phyloP scores from a whole-genome alignment of 495 filamentous ascomycete genomes.

The Penicillium steckii region DNA sequence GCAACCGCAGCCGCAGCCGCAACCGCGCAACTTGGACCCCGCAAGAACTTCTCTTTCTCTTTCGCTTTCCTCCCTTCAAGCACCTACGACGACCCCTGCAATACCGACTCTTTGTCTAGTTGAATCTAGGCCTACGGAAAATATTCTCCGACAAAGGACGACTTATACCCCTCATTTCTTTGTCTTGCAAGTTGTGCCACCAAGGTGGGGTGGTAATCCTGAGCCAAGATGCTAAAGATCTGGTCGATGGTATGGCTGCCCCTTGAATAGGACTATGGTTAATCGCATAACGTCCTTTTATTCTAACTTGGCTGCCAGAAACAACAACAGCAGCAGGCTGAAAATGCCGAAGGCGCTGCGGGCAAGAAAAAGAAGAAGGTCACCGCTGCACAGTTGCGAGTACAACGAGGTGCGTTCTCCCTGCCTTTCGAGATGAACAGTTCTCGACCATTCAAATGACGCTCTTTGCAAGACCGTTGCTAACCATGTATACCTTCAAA shows the following conservation, averaged over 20 bases:
- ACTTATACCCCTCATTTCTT: not conserved
- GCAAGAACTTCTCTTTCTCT: conserved; percentile 5
- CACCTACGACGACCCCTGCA: no score
- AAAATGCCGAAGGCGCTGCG: conserved; percentile 75
- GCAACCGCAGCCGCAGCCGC: not conserved
- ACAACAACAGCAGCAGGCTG: conserved; percentile 86
- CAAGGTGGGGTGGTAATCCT: conserved; percentile 25
- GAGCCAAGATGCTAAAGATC: conserved; percentile 89
- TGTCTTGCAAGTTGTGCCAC: conserved; percentile 5
- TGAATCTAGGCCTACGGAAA: not conserved
- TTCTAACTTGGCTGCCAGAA: conserved; percentile 55
- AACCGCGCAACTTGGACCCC: conserved; percentile 2
- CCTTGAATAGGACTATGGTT: no score
- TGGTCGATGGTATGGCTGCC: conserved; percentile 85
- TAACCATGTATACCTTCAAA: not conserved
- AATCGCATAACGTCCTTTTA: not conserved
- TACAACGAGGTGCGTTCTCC: conserved; percentile 76
- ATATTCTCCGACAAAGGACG: no score
- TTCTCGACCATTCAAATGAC: not conserved
- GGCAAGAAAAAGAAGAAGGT: conserved; percentile 96
- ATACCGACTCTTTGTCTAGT: no score
- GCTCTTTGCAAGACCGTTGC: not conserved
- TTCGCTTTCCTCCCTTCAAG: not conserved
- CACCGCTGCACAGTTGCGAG: conserved; percentile 90
- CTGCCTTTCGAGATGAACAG: not conserved